Evolutionary conservation across 352 stramenopile species (phyloP).

Genomic region (Phytophthora fragariaefolia): DNA sequence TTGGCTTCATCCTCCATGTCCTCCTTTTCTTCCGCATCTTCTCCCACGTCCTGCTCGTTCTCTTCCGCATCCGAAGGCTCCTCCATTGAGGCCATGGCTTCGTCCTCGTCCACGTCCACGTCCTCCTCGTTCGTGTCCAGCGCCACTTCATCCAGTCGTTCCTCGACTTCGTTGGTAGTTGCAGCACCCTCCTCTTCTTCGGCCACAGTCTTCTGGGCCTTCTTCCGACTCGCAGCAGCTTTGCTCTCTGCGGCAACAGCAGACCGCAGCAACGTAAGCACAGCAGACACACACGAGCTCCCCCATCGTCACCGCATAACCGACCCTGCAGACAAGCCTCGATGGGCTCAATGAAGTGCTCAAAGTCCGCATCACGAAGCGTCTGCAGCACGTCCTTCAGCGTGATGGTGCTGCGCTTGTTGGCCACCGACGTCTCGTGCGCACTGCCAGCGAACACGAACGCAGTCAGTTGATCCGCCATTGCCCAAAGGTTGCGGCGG

Average conservation of each 20-base stretch:
- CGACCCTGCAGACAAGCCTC: constrained; percentile 77
- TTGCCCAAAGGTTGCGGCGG: background rate
- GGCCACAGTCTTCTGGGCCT: constrained; percentile 20
- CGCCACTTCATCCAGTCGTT: constrained; percentile 39
- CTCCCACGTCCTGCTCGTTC: constrained; percentile 24
- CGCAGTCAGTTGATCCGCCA: background rate
- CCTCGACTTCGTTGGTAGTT: constrained; percentile 40
- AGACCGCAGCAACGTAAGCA: background rate
- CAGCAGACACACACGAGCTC: background rate
- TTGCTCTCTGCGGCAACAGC: constrained; percentile 54
- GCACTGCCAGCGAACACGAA: constrained; percentile 56
- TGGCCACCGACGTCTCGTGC: constrained; percentile 65
- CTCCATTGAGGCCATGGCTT: constrained; percentile 52
- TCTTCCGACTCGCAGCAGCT: constrained; percentile 39
- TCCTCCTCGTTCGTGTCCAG: constrained; percentile 45
- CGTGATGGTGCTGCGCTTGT: constrained; percentile 81
- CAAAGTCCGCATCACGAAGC: constrained; percentile 78
- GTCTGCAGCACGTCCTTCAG: constrained; percentile 78
- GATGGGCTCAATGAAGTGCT: constrained; percentile 74
- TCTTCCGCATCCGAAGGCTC: constrained; percentile 38
- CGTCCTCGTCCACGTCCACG: constrained; percentile 44
- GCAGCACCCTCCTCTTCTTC: constrained; percentile 37
- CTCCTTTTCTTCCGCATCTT: constrained; percentile 30
- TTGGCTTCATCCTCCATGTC: constrained; percentile 22
- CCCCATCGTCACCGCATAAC: background rate